These are phyloP conservation scores for Dryadomyces quercus-mongolicae DNA, from an alignment of 2,329 filamentous ascomycete genomes.

Conservation along the genomic window DNA sequence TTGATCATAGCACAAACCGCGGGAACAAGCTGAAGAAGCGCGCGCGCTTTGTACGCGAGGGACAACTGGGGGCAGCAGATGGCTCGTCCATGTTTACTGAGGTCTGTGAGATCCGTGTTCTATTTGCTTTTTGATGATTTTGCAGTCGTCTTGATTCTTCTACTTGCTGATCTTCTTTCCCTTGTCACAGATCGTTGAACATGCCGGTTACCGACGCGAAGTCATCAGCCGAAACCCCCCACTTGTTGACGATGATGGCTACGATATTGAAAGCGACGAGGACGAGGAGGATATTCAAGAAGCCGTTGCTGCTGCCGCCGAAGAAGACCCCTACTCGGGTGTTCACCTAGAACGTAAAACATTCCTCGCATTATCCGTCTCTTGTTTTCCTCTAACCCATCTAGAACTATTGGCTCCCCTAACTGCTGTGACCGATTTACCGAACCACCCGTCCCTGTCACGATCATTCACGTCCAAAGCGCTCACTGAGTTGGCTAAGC, in stretches of 20 bases:
- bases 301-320: conserved; percentile 48
- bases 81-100: conserved; percentile 61
- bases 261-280: conserved; percentile 61
- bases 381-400: not conserved
- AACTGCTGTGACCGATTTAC: conserved; percentile 61
- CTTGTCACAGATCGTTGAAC: conserved; percentile 50
- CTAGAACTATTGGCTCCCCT: conserved; percentile 64
- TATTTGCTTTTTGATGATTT: not conserved
- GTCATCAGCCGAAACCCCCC: conserved; percentile 66
- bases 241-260: conserved; percentile 66
- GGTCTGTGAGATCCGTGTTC: conserved; percentile 26
- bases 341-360: conserved; percentile 57
- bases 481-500: conserved; percentile 56
- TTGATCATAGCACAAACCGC: conserved; percentile 59
- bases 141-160: not conserved
- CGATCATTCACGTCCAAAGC: conserved; percentile 64
- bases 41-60: conserved; percentile 58
- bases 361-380: not conserved
- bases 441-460: conserved; percentile 62
- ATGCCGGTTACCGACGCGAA: conserved; percentile 58
- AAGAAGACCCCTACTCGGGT: conserved; percentile 63
- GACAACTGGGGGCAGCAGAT: conserved; percentile 53
- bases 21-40: conserved; percentile 70
- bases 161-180: not conserved
- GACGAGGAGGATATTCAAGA: conserved; percentile 50